A percentile compares a stretch with the other conserved stretches of the same genome.
These are phyloP conservation scores for Aspergillus baeticus DNA, from an alignment of 495 filamentous ascomycete species.

Conservation along the genomic window DNA sequence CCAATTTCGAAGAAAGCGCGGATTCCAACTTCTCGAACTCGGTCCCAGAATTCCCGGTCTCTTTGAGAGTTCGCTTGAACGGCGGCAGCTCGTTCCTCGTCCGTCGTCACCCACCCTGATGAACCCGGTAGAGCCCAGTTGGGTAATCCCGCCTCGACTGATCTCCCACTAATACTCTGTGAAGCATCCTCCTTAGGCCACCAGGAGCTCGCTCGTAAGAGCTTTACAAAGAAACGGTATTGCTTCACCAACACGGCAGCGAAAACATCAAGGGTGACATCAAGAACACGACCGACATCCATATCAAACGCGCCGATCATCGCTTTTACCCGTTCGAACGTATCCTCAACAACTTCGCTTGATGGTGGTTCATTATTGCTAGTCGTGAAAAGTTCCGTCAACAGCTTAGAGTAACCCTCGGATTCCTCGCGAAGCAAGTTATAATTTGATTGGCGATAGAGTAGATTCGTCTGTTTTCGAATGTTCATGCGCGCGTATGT, in stretches of 20 bases:
- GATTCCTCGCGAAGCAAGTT: conserved; percentile 94
- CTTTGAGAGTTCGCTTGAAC: conserved; percentile 54
- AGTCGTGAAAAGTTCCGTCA: conserved; percentile 85
- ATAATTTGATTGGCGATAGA: conserved; percentile 95
- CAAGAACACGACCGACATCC: conserved; percentile 89
- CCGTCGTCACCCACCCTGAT: conserved; percentile 50
- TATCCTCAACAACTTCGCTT: conserved; percentile 63
- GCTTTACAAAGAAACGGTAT: conserved; percentile 88
- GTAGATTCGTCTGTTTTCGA: conserved; percentile 82
- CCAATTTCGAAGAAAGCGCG: conserved; percentile 86
- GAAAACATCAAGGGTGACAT: conserved; percentile 87
- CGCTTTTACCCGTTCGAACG: conserved; percentile 80
- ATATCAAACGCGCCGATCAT: conserved; percentile 91
- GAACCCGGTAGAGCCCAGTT: conserved; percentile 77
- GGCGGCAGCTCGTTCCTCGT: conserved; percentile 61
- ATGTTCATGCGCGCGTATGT: conserved; percentile 81
- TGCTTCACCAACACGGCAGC: conserved; percentile 81
- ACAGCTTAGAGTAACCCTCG: conserved; percentile 87
- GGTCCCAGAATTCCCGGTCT: conserved; percentile 78
- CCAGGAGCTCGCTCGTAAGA: conserved; percentile 90
- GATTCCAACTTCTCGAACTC: conserved; percentile 71
- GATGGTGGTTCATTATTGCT: conserved; percentile 60
- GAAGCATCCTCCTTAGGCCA: conserved; percentile 71
- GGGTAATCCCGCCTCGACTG: conserved; percentile 59
- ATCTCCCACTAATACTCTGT: conserved; percentile 27